Base-by-base conservation (phyloP, 352 stramenopile genomes). In the Thalassiosira gravida region DNA sequence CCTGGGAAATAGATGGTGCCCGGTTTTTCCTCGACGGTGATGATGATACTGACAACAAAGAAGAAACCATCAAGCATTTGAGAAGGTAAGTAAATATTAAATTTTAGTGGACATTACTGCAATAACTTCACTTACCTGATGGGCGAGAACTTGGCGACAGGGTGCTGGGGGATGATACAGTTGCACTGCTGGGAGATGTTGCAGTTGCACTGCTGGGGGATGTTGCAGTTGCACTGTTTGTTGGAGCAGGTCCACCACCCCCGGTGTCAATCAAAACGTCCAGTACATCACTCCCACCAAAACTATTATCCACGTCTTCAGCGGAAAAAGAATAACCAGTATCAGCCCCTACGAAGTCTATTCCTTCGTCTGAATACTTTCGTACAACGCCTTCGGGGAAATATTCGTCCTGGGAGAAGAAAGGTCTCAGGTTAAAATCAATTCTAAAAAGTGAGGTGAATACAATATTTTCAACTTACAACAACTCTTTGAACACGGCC, bases 401-500 rank as follows among this genome's bases (percentile, higher is more conserved):
- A 32, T 63, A 72, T 16, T 47, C n/a, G 20, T 63, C 49, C 13
- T 42, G 35, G 35, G 13, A 42, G 35, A 42, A 42, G 13, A 42
- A 13, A 42, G 13, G 35, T n/a, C n/a, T n/a, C n/a, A n/a, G n/a
- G n/a, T n/a, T n/a, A n/a, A n/a, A n/a, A n/a, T n/a, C n/a, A n/a
- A n/a, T n/a, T n/a, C n/a, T n/a, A n/a, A n/a, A n/a, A n/a, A n/a
- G n/a, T n/a, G n/a, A n/a, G n/a, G n/a, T n/a, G n/a, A n/a, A n/a
- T n/a, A n/a, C n/a, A n/a, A n/a, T n/a, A n/a, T n/a, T n/a, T n/a
- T n/a, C n/a, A n/a, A n/a, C 35, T 42, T 13, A 42, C 67, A 24
- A 67, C 39, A 47, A 79, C 14, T 14, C 11, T 64, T 52, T 79
- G 70, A 2, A 79, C 27, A 16, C 70, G 44, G 14, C 70, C 70